A percentile compares a stretch with the other conserved stretches of the same genome.
Conservation (phyloP, 257 asterid species). For the Fraxinus americana region DNA sequence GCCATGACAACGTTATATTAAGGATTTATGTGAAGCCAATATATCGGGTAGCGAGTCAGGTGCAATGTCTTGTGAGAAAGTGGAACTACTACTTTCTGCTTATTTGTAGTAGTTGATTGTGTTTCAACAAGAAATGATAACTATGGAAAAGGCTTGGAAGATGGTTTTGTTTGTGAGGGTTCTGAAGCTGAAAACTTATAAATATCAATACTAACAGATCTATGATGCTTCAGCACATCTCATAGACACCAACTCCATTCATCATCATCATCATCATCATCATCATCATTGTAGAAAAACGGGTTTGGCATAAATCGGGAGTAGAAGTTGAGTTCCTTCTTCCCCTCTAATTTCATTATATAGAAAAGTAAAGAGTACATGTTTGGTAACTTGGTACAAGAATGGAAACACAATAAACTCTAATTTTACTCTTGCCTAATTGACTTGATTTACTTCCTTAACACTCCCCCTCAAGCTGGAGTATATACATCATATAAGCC, state of each 20-base stretch:
- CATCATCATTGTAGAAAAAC: too few relatives aligned
- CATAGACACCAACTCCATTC: background rate
- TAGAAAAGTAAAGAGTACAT: too few relatives aligned
- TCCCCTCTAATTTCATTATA: too few relatives aligned
- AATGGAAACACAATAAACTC: too few relatives aligned
- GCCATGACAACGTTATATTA: background rate
- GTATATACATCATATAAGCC: too few relatives aligned
- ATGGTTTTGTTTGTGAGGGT: background rate
- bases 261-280: too few relatives aligned
- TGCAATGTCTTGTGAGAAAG: background rate
- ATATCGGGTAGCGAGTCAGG: conserved; percentile 1
- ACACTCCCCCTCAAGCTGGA: too few relatives aligned
- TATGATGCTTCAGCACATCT: background rate
- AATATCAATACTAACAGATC: background rate
- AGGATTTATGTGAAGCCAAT: background rate
- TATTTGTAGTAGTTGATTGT: background rate
- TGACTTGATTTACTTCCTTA: too few relatives aligned
- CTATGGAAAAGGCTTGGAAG: conserved; percentile 2
- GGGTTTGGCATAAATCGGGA: too few relatives aligned
- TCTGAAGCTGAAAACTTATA: background rate
- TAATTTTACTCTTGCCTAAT: too few relatives aligned
- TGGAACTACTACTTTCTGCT: background rate
- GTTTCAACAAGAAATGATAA: conserved; percentile 8
- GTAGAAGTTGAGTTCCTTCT: too few relatives aligned
- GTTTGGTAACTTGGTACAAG: too few relatives aligned